Conservation (phyloP, 2,329 filamentous ascomycete genomes). For the Xylariaceae sp. region DNA sequence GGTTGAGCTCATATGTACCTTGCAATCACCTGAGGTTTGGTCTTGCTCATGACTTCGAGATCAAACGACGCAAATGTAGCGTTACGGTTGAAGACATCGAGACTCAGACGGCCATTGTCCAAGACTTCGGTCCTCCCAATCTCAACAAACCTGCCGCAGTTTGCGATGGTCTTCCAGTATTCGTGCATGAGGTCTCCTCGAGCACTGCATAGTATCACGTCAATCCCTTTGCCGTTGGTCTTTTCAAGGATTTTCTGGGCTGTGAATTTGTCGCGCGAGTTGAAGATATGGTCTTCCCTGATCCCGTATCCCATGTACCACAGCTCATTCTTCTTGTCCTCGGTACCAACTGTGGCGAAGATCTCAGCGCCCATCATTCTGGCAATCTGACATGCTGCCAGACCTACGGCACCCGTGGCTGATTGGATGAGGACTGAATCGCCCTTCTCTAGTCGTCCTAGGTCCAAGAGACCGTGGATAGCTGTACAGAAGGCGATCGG, state of each 20-base stretch:
- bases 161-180: slow-evolving; percentile 1
- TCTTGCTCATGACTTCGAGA: slow-evolving; percentile 3
- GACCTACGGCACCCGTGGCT: slow-evolving; percentile 2
- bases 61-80: slow-evolving; percentile 7
- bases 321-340: slow-evolving; percentile 1
- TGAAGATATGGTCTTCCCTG: not conserved
- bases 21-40: not conserved
- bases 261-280: not conserved
- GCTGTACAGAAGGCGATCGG: slow-evolving; percentile 4
- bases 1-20: not conserved
- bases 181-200: slow-evolving; percentile 5
- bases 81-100: slow-evolving; percentile 4
- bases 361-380: slow-evolving; percentile 2
- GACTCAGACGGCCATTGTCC: not conserved
- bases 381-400: slow-evolving; percentile 2
- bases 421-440: slow-evolving; percentile 4
- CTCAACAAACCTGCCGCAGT: slow-evolving; percentile 3
- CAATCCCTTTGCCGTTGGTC: slow-evolving; percentile 1
- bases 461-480: slow-evolving; percentile 1
- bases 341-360: slow-evolving; percentile 4
- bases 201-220: slow-evolving; percentile 4
- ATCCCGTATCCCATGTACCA: not conserved
- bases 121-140: slow-evolving; percentile 4
- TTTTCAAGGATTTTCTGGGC: not conserved
- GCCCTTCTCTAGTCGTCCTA: slow-evolving; percentile 1